A percentile compares a stretch with the other conserved stretches of the same genome.
These are phyloP conservation scores for Solanum okadae DNA, from an alignment of 257 asterid genomes.

Conservation along the genomic window DNA sequence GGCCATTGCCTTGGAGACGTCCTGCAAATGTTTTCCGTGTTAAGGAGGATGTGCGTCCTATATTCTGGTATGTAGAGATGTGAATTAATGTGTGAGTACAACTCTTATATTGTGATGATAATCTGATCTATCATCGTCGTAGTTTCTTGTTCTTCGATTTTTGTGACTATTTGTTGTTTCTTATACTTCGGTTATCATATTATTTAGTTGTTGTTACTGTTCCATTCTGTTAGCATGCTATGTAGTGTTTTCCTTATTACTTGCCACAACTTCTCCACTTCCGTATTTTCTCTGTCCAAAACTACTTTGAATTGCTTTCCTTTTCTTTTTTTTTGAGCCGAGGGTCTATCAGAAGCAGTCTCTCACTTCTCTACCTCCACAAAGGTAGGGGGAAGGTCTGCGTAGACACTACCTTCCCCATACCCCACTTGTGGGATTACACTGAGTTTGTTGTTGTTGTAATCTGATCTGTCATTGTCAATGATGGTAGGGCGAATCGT, in stretches of 20 bases:
- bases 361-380: background rate
- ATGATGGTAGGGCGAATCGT: slow-evolving; percentile 82
- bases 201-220: background rate
- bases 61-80: slow-evolving; percentile 57
- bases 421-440: background rate
- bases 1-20: slow-evolving; percentile 97
- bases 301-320: background rate
- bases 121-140: background rate
- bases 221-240: background rate
- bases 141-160: background rate
- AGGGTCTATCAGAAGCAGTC: background rate
- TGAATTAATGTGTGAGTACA: background rate
- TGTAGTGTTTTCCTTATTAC: background rate
- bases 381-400: background rate
- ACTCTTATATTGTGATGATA: background rate
- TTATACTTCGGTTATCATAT: background rate
- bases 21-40: slow-evolving; percentile 76
- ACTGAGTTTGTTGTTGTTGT: background rate
- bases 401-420: background rate
- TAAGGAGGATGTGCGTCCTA: slow-evolving; percentile 92
- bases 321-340: background rate
- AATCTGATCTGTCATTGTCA: background rate
- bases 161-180: background rate
- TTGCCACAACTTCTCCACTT: background rate
- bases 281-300: background rate